Evolutionary conservation across 768 basidiomycete genomes (phyloP).

Genomic region (Rhodotorula kratochvilovae): DNA sequence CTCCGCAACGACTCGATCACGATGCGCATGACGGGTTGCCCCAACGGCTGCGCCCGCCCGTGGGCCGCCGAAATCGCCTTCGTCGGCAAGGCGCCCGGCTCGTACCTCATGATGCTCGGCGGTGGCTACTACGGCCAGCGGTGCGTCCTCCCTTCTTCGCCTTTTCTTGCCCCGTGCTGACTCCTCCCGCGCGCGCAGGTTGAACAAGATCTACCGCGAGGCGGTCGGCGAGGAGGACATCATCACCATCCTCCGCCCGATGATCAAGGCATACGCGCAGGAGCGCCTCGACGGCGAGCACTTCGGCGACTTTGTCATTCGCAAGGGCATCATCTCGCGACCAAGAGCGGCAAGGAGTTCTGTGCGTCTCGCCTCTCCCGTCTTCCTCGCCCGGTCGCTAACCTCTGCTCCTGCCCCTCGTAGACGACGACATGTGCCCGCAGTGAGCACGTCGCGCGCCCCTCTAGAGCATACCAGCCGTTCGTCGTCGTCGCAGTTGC

Average conservation of each 20-base stretch:
- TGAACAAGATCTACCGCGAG: conserved; percentile 89
- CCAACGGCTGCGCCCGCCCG: conserved; percentile 47
- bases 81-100: conserved; percentile 89
- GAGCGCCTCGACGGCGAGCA: conserved; percentile 81
- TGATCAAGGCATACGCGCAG: conserved; percentile 90
- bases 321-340: conserved; percentile 82
- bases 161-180: background rate
- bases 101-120: conserved; percentile 90
- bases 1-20: conserved; percentile 89
- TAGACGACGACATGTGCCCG: conserved; percentile 32
- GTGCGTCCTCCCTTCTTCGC: background rate
- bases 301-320: conserved; percentile 92
- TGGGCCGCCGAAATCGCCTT: conserved; percentile 91
- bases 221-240: conserved; percentile 43
- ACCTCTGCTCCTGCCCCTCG: background rate
- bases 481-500: background rate
- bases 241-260: conserved; percentile 75
- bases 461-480: background rate
- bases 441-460: background rate
- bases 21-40: conserved; percentile 97
- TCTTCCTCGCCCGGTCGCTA: background rate
- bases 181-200: conserved; percentile 20
- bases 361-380: background rate
- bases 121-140: conserved; percentile 88
- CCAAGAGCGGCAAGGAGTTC: conserved; percentile 63